phyloP scores from a whole-genome alignment of 129 eudicot genomes.

The Lactuca sativa region DNA sequence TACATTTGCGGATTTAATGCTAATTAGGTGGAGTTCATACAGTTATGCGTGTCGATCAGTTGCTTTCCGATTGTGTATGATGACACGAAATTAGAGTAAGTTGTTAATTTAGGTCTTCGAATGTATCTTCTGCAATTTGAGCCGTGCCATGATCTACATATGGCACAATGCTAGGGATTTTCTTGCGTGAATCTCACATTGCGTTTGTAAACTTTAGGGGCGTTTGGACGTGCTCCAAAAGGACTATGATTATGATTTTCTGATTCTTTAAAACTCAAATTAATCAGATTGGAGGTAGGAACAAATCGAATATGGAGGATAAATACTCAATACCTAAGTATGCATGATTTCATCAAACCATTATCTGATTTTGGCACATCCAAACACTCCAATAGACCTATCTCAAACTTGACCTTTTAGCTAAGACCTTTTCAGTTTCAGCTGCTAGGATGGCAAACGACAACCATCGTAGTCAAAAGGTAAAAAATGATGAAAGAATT shows the following conservation, averaged over 20 bases:
- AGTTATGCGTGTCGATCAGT: background rate
- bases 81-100: constrained; percentile 6
- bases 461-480: constrained; percentile 35
- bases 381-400: background rate
- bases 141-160: background rate
- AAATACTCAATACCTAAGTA: background rate
- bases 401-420: background rate
- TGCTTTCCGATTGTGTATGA: constrained; percentile 4
- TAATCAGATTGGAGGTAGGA: background rate
- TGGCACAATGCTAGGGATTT: constrained; percentile 16
- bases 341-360: background rate
- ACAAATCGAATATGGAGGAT: background rate
- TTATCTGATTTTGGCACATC: background rate
- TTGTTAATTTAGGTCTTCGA: constrained; percentile 8
- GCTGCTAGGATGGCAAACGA: constrained; percentile 48
- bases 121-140: constrained; percentile 10
- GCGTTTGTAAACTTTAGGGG: background rate
- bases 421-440: constrained; percentile 15
- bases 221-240: background rate
- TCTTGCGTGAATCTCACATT: constrained; percentile 1
- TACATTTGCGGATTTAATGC: constrained; percentile 13
- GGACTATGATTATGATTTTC: background rate
- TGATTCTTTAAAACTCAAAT: background rate
- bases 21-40: constrained; percentile 9
- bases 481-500: constrained; percentile 37